Base-by-base conservation (phyloP, 2,329 filamentous ascomycete species). In the Colletotrichum falcatum region DNA sequence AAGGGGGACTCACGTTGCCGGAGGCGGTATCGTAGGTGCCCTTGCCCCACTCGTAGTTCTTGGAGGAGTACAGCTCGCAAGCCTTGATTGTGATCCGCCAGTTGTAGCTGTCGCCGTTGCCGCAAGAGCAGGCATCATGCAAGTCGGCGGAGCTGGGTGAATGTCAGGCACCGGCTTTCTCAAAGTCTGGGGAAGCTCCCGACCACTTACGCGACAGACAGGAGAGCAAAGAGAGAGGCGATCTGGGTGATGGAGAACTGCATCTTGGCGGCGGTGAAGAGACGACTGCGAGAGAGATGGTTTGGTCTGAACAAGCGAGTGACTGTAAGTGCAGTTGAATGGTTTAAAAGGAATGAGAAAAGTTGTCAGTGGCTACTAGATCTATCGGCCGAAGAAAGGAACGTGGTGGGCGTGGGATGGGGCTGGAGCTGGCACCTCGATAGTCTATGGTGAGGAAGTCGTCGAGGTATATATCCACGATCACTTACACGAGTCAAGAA, bases 41-140 rank as follows among this genome's bases (percentile, higher is more conserved):
- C 8, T 51, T 63, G 56, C 73, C 65, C 61, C 68, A 72, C 58
- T 68, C 11, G 49, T 71, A 71, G 54, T 54, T 61, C 61, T 65
- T 66, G 51, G 28, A 20, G 23, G 65, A 59, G 65, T 75, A 75
- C 12, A 69, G 53, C 46, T 65, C 59, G 59, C 74, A 75, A 4
- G 74, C 73, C 35, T 73, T 71, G 56, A n/a, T 42, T 55, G 71
- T 73, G 62, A 75, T 74, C 54, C 74, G 72, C 73, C 73, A 75
- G 69, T 74, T 75, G 69, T 73, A 75, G 69, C 73, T 71, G 49
- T 74, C 71, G 61, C 74, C 73, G 67, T 75, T 75, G 73, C 71
- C 46, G 69, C 73, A 75, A 12, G 65, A 59, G 59, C 74, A 75
- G 71, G 49, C 73, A 30, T 63, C 61, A 62, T 77, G 75, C 12